Evolutionary conservation across 2,329 filamentous ascomycete genomes (phyloP).

Genomic region (Aspergillus fructus): DNA sequence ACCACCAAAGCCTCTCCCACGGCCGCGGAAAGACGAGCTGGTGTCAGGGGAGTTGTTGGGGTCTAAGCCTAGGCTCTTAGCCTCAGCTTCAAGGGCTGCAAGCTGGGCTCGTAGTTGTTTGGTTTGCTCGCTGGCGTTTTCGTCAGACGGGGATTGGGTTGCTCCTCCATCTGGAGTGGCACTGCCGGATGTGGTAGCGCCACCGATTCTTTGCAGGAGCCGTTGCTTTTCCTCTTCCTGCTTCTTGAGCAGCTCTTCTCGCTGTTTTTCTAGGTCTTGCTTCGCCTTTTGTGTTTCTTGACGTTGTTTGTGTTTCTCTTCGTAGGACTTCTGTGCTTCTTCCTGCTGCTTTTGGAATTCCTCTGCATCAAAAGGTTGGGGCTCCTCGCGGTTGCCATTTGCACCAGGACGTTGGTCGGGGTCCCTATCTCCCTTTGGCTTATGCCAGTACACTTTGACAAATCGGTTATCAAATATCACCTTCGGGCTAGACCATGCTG

Average conservation of each 20-base stretch:
- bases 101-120: constrained; percentile 55
- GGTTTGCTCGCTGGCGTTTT: constrained; percentile 48
- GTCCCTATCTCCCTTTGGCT: constrained; percentile 40
- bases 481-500: constrained; percentile 61
- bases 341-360: constrained; percentile 56
- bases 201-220: constrained; percentile 50
- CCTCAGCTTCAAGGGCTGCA: constrained; percentile 56
- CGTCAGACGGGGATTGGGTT: constrained; percentile 26
- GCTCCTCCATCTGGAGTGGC: constrained; percentile 24
- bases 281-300: constrained; percentile 53
- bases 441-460: constrained; percentile 65
- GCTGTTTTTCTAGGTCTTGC: constrained; percentile 54
- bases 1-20: constrained; percentile 30
- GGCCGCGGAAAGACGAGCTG: constrained; percentile 35
- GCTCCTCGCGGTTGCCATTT: constrained; percentile 29
- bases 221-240: constrained; percentile 56
- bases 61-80: constrained; percentile 54
- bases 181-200: constrained; percentile 31
- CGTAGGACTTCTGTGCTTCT: constrained; percentile 57
- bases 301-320: constrained; percentile 53
- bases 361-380: constrained; percentile 53
- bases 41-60: constrained; percentile 33
- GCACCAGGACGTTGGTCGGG: constrained; percentile 22
- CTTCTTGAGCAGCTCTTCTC: constrained; percentile 50
- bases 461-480: constrained; percentile 65